Evolutionary conservation across 371 early-diverging fungal genomes (phyloP).

Genomic region (Blakeslea trispora): DNA sequence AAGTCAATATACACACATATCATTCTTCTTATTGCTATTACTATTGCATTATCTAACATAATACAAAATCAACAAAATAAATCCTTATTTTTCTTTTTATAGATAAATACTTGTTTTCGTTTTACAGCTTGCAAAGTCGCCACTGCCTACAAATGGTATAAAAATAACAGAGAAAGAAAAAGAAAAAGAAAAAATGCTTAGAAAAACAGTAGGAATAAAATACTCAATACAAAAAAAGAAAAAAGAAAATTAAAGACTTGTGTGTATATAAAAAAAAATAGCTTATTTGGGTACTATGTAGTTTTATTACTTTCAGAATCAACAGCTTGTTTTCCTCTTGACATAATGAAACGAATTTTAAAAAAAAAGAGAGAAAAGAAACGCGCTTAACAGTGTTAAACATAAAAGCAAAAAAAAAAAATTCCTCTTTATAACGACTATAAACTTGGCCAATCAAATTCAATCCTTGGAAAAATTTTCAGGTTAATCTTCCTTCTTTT

Average conservation of each 20-base stretch:
- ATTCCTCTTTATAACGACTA: neutral
- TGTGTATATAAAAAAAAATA: neutral
- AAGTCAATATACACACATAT: neutral
- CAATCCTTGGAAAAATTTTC: constrained; percentile 4
- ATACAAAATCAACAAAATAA: no score
- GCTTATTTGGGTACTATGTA: neutral
- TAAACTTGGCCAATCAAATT: neutral
- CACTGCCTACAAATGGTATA: no score
- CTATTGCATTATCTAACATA: no score
- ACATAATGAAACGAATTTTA: neutral
- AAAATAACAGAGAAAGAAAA: no score
- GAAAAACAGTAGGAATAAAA: no score
- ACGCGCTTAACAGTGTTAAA: neutral
- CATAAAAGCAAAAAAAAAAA: neutral
- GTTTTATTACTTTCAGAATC: neutral
- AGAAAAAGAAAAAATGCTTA: no score
- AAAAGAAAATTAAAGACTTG: no score
- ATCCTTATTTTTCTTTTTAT: no score
- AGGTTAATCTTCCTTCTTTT: constrained; percentile 37
- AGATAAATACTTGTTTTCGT: no score
- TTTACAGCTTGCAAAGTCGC: no score
- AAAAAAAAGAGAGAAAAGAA: no score
- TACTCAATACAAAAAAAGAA: no score
- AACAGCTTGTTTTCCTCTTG: constrained; percentile 2
- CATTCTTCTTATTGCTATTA: neutral